A percentile compares a stretch with the other conserved stretches of the same genome.
Evolutionary conservation across 2,329 filamentous ascomycete species (phyloP).

Genomic region (Orbilia blumenaviensis): DNA sequence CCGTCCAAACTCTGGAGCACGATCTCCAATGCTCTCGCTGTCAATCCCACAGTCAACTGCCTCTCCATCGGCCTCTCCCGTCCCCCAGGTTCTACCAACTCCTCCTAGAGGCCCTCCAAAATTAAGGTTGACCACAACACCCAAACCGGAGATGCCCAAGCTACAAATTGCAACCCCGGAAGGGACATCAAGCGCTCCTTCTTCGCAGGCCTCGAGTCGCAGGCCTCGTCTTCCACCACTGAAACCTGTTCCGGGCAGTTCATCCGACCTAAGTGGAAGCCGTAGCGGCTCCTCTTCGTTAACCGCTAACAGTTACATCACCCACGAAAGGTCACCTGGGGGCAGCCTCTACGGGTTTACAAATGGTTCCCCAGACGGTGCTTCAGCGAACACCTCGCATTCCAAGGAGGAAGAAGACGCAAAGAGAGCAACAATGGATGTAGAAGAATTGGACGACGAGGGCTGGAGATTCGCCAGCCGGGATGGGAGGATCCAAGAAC

Average conservation of each 20-base stretch:
- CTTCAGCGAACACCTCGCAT: conserved; percentile 44
- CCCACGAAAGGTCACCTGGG: conserved; percentile 44
- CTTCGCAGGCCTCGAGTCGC: conserved; percentile 38
- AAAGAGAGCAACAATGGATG: conserved; percentile 67
- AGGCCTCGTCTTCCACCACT: conserved; percentile 33
- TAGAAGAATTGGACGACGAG: conserved; percentile 93
- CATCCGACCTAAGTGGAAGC: conserved; percentile 30
- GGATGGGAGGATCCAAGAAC: conserved; percentile 84
- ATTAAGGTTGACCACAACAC: conserved; percentile 56
- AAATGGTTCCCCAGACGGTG: conserved; percentile 46
- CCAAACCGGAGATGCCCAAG: conserved; percentile 52
- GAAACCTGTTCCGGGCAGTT: conserved; percentile 41
- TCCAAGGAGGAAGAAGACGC: conserved; percentile 53
- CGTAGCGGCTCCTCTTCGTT: conserved; percentile 28
- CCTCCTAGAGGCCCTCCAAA: conserved; percentile 56
- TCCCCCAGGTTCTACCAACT: conserved; percentile 44
- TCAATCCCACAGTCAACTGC: conserved; percentile 55
- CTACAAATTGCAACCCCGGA: conserved; percentile 47
- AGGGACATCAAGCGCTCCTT: conserved; percentile 47
- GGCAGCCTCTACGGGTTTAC: conserved; percentile 50
- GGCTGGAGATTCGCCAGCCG: conserved; percentile 93
- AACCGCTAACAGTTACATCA: conserved; percentile 42
- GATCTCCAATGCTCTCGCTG: conserved; percentile 55
- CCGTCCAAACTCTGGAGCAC: conserved; percentile 48
- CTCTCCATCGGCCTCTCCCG: conserved; percentile 34